Base-by-base conservation (phyloP, 495 filamentous ascomycete genomes). In the Lasiosphaeria ovina region DNA sequence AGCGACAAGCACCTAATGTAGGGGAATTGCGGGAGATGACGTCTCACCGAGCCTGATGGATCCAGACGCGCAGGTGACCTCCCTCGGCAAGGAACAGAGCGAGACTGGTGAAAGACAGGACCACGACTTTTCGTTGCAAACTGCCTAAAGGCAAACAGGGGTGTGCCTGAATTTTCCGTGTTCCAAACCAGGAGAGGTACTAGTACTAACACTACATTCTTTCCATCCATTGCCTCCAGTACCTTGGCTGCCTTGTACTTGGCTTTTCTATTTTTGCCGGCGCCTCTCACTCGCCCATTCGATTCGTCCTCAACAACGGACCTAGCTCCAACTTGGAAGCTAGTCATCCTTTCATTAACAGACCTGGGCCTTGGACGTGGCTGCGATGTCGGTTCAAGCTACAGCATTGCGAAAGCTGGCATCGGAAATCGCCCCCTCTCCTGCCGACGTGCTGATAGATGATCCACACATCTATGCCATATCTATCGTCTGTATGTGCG, bases 31-130 rank as follows among this genome's bases (percentile, higher is more conserved):
- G 5, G 47, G 52, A 63, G 61, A 63, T 63, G 61, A 63, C 61
- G 61, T 63, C 61, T 55, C 61, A 54, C 50, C 17, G 61, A 52
- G 47, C 53, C 52, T 47, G 61, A 63, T 63, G 56, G 60, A 54
- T 56, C 33, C 12, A 24, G 11, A 16, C 11, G 40, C 16, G 51
- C 36, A 48, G 16, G 10, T 35, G 32, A 32, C 47, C 47, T 49
- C 24, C 24, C 17, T 45, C 40, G 24, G 24, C 24, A 24, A 0
- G 24, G 24, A 24, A 24, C 24, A 24, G 12, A 47, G 44, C 44
- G 44, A n/a, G 16, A 47, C 44, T 5, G 12, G 2, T 47, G 44
- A n/a, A 12, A 12, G 38, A 12, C 8, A 50, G 47, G n/a, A 31
- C 8, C 24, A 50, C 9, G 49, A 35, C 32, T 35, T 51, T 32